Evolutionary conservation across 495 filamentous ascomycete genomes (phyloP).

Genomic region (Tuber indicum): DNA sequence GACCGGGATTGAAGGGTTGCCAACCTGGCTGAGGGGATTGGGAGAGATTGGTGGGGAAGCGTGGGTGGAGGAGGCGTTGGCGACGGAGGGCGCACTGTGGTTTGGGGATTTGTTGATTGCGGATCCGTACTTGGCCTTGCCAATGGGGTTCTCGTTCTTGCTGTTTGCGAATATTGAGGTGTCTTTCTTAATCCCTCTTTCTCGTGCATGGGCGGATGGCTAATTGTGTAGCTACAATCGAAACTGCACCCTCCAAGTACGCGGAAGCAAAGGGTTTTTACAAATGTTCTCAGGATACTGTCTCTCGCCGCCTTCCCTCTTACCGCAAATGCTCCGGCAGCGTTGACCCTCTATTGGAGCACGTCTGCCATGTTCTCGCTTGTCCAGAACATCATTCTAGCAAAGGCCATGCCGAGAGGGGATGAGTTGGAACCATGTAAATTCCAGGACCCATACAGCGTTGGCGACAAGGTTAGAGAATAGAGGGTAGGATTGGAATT

Average conservation of each 20-base stretch:
- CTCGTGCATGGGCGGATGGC: background rate
- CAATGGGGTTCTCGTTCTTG: constrained; percentile 51
- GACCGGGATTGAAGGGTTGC: constrained; percentile 50
- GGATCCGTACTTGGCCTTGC: constrained; percentile 65
- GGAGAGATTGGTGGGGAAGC: constrained; percentile 31
- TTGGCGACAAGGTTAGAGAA: constrained; percentile 10
- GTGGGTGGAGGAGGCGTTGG: constrained; percentile 44
- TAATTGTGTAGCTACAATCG: constrained; percentile 19
- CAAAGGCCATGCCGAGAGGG: constrained; percentile 36
- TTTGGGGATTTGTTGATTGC: constrained; percentile 65
- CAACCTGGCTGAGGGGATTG: constrained; percentile 44
- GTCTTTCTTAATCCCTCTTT: background rate
- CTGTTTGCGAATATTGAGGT: constrained; percentile 46
- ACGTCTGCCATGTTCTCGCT: constrained; percentile 44
- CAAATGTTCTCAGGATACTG: constrained; percentile 43
- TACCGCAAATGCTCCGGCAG: constrained; percentile 39
- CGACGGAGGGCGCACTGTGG: constrained; percentile 70
- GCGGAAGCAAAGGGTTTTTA: constrained; percentile 38
- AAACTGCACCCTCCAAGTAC: constrained; percentile 7
- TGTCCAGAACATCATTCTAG: constrained; percentile 39
- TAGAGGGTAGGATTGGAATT: background rate
- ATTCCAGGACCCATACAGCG: constrained; percentile 26
- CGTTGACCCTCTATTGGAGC: constrained; percentile 69
- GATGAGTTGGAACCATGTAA: constrained; percentile 36
- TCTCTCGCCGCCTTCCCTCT: constrained; percentile 47